Evolutionary conservation across 768 basidiomycete genomes (phyloP).

Genomic region (Phlebiopsis flavidoalba): DNA sequence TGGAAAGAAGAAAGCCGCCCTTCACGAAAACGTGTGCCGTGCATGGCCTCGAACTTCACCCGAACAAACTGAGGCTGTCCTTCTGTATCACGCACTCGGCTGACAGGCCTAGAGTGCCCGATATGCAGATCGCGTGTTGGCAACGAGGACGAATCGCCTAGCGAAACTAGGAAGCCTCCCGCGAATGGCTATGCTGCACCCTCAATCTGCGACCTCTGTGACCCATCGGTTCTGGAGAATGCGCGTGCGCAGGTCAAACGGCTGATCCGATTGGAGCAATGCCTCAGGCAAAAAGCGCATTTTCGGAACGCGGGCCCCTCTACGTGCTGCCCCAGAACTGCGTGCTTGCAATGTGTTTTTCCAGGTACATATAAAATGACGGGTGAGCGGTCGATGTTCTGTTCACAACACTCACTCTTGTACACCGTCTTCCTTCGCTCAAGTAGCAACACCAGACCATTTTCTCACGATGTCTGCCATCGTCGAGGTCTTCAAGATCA

Average conservation of each 20-base stretch:
- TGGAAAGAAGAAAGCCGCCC: background rate
- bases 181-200: background rate
- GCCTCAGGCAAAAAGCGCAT: background rate
- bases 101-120: background rate
- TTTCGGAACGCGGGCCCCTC: background rate
- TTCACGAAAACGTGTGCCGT: background rate
- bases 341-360: background rate
- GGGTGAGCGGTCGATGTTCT: background rate
- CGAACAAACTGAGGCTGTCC: background rate
- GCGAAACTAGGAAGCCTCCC: background rate
- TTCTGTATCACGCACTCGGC: background rate
- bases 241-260: background rate
- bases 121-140: background rate
- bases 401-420: background rate
- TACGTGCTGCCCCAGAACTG: background rate
- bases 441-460: background rate
- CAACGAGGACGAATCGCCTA: slow-evolving; percentile 6
- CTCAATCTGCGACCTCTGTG: background rate
- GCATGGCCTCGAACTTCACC: background rate
- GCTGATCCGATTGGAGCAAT: slow-evolving; percentile 7
- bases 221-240: background rate
- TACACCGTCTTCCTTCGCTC: background rate
- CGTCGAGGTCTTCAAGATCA: slow-evolving; percentile 77
- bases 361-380: background rate
- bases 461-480: slow-evolving; percentile 30